These are phyloP conservation scores for Hanseniaspora valbyensis DNA, from an alignment of 805 yeast genomes.

Conservation along the genomic window DNA sequence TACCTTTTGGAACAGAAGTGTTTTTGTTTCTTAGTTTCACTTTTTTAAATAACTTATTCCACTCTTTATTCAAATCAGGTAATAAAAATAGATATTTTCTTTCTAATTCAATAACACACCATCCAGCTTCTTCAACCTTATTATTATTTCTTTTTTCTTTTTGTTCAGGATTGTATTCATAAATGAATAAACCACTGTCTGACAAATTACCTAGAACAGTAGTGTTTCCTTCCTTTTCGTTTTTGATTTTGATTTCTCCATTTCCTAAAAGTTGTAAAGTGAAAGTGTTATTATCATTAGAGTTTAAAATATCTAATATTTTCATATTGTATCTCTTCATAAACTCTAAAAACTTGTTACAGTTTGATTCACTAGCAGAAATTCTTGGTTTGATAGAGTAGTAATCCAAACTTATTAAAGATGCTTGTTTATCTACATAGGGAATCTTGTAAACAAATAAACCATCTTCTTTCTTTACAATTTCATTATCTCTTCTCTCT, in stretches of 20 bases:
- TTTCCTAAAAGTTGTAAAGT: background rate
- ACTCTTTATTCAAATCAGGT: constrained; percentile 8
- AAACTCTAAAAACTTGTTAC: constrained; percentile 31
- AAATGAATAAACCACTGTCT: background rate
- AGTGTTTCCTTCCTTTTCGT: background rate
- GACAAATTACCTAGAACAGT: constrained; percentile 1
- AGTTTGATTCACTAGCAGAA: constrained; percentile 44
- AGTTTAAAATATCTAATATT: constrained; percentile 31
- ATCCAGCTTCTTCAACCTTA: background rate
- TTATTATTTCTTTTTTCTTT: background rate
- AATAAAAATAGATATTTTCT: background rate
- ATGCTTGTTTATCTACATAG: background rate
- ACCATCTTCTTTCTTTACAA: background rate
- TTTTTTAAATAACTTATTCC: constrained; percentile 12
- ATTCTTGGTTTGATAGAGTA: constrained; percentile 1
- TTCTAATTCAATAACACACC: constrained; percentile 12
- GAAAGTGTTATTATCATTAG: constrained; percentile 22
- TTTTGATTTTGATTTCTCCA: background rate
- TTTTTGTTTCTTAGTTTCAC: constrained; percentile 1
- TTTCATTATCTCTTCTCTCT: background rate
- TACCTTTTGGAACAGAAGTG: background rate
- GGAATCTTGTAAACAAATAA: constrained; percentile 1
- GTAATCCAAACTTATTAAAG: constrained; percentile 4
- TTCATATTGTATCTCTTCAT: constrained; percentile 32
- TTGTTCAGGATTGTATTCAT: constrained; percentile 9